These are phyloP conservation scores for Trichoderma atrobrunneum DNA, from an alignment of 2,329 filamentous ascomycete species.

Conservation along the genomic window DNA sequence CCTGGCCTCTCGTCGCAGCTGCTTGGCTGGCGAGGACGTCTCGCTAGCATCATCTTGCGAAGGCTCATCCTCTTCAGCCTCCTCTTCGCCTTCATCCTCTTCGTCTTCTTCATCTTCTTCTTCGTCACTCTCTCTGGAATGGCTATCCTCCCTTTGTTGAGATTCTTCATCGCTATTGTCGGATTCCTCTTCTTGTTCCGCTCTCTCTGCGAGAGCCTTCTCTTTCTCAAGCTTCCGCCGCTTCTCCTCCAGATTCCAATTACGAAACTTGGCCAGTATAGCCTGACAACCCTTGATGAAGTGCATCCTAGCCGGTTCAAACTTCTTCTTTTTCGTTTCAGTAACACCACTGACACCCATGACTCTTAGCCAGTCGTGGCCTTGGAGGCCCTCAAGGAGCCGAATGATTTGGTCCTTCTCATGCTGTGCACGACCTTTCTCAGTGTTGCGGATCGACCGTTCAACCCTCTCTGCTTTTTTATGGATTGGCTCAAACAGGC, in stretches of 20 bases:
- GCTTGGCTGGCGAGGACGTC: constrained; percentile 53
- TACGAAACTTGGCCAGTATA: constrained; percentile 81
- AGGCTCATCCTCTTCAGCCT: constrained; percentile 22
- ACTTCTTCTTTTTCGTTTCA: constrained; percentile 80
- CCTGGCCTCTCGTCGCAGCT: constrained; percentile 70
- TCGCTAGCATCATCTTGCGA: constrained; percentile 58
- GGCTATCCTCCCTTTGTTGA: constrained; percentile 34
- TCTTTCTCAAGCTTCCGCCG: constrained; percentile 74
- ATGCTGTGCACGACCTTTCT: constrained; percentile 64
- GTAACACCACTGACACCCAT: constrained; percentile 87
- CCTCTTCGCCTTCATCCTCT: constrained; percentile 18
- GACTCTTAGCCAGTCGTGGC: constrained; percentile 87
- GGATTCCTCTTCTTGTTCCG: constrained; percentile 36
- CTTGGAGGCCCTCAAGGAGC: constrained; percentile 76
- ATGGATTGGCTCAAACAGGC: constrained; percentile 53
- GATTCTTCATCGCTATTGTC: constrained; percentile 27
- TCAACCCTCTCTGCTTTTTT: constrained; percentile 59
- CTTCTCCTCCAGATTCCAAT: constrained; percentile 89
- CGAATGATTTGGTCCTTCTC: constrained; percentile 64
- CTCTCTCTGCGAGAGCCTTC: constrained; percentile 41
- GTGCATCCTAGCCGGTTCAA: constrained; percentile 78
- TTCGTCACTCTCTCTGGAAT: constrained; percentile 23
- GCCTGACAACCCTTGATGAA: constrained; percentile 80
- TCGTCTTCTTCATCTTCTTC: constrained; percentile 43
- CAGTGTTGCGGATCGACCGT: constrained; percentile 60